Percentiles rank a stretch among this genome's conserved stretches.
Conservation (phyloP, 2,329 filamentous ascomycete species). For the Ceratocystis lukuohia region DNA sequence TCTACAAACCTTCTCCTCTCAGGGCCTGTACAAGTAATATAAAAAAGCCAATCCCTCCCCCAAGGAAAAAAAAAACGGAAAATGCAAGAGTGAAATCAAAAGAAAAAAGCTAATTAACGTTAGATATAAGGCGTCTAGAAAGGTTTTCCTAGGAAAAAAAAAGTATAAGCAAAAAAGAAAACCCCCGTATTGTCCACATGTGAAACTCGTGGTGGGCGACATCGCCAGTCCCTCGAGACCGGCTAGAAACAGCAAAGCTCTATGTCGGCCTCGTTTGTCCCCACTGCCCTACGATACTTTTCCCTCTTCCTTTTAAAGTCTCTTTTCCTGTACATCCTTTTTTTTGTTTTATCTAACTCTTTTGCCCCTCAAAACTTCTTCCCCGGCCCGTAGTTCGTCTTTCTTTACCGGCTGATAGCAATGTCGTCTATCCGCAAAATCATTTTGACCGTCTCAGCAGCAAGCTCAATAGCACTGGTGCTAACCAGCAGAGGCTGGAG, state of each 20-base stretch:
- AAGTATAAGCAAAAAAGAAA: too few relatives aligned
- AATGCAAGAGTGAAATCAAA: neutral
- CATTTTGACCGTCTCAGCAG: slow-evolving; percentile 98
- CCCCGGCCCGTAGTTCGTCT: neutral
- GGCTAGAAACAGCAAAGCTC: too few relatives aligned
- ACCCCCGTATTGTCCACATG: too few relatives aligned
- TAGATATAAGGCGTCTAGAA: neutral
- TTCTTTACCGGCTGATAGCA: slow-evolving; percentile 44
- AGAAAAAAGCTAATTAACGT: neutral
- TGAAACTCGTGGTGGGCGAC: too few relatives aligned
- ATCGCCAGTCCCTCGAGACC: too few relatives aligned
- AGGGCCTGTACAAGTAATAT: neutral
- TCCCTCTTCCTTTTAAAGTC: neutral
- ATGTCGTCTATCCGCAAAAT: slow-evolving; percentile 56
- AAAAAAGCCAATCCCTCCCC: neutral
- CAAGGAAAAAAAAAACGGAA: neutral
- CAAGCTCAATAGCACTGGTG: slow-evolving; percentile 93
- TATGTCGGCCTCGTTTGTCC: too few relatives aligned
- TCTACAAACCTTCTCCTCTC: neutral
- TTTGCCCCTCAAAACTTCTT: neutral
- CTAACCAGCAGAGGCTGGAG: slow-evolving; percentile 90
- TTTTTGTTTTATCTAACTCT: slow-evolving; percentile 1
- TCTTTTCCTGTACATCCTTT: neutral
- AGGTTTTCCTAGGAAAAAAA: too few relatives aligned
- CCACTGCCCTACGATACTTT: too few relatives aligned